These are phyloP conservation scores for Globisporangium irregulare DNA, from an alignment of 352 stramenopile genomes.

Conservation along the genomic window DNA sequence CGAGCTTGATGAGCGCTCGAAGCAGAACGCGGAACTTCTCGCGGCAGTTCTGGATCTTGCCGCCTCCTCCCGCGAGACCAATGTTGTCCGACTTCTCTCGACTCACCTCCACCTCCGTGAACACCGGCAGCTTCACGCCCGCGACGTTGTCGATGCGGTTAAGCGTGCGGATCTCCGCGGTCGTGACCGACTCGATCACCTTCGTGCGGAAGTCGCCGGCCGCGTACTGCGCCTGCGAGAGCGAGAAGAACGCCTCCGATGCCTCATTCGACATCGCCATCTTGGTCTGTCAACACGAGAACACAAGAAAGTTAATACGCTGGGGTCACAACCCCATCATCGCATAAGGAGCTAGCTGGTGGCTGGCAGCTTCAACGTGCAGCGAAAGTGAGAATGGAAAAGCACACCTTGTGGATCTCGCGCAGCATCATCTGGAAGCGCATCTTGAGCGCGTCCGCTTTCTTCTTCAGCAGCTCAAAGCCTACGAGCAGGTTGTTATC, in stretches of 20 bases:
- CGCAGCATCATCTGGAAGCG: slow-evolving; percentile 88
- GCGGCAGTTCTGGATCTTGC: slow-evolving; percentile 95
- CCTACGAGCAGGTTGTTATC: slow-evolving; percentile 25
- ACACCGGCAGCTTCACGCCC: slow-evolving; percentile 98
- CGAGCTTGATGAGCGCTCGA: slow-evolving; percentile 84
- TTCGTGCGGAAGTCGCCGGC: slow-evolving; percentile 97
- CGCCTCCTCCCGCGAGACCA: slow-evolving; percentile 94
- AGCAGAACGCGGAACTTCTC: slow-evolving; percentile 87
- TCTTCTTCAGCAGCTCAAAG: slow-evolving; percentile 95
- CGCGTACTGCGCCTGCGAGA: slow-evolving; percentile 98
- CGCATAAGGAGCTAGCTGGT: not conserved
- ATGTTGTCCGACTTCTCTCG: slow-evolving; percentile 94
- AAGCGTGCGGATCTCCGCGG: slow-evolving; percentile 93
- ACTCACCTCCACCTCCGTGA: slow-evolving; percentile 95
- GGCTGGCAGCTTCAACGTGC: slow-evolving; percentile 2
- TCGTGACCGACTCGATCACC: slow-evolving; percentile 95
- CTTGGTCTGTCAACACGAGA: slow-evolving; percentile 57
- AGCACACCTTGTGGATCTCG: slow-evolving; percentile 81
- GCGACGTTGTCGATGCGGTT: slow-evolving; percentile 99
- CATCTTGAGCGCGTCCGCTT: slow-evolving; percentile 98
- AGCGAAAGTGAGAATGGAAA: not conserved
- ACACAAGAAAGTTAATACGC: slow-evolving; percentile 7
- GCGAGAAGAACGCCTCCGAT: slow-evolving; percentile 95
- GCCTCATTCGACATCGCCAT: slow-evolving; percentile 88
- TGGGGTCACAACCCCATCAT: not conserved